Percentiles rank a stretch among this genome's conserved stretches.
Evolutionary conservation across 1,139 yeast species (phyloP).

Genomic region (Torulaspora pretoriensis): DNA sequence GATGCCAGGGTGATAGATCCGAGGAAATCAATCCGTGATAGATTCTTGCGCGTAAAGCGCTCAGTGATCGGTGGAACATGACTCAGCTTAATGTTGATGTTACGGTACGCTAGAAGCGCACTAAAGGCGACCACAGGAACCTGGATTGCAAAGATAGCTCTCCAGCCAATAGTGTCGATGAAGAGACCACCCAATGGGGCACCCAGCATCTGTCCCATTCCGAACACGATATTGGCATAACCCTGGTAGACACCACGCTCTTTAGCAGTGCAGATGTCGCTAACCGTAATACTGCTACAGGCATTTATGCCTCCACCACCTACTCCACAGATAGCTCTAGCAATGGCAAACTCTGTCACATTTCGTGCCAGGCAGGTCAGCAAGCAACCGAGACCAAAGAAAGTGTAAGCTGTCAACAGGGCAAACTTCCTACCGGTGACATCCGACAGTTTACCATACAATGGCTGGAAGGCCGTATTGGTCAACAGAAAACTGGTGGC

Average conservation of each 20-base stretch:
- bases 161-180: slow-evolving; percentile 77
- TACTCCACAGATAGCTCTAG: slow-evolving; percentile 49
- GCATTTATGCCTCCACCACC: slow-evolving; percentile 52
- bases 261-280: slow-evolving; percentile 47
- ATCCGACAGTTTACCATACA: slow-evolving; percentile 52
- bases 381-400: slow-evolving; percentile 44
- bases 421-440: slow-evolving; percentile 49
- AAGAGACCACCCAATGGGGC: slow-evolving; percentile 72
- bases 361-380: slow-evolving; percentile 43
- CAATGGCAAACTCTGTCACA: slow-evolving; percentile 42
- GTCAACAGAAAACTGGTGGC: slow-evolving; percentile 61
- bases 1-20: slow-evolving; percentile 66
- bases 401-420: slow-evolving; percentile 42
- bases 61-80: slow-evolving; percentile 37
- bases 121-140: slow-evolving; percentile 56
- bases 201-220: slow-evolving; percentile 66
- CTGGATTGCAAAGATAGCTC: slow-evolving; percentile 56
- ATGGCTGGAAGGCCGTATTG: slow-evolving; percentile 67
- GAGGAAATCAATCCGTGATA: slow-evolving; percentile 64
- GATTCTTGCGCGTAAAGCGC: slow-evolving; percentile 42
- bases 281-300: slow-evolving; percentile 44
- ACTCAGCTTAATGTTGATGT: slow-evolving; percentile 30
- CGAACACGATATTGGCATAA: slow-evolving; percentile 58
- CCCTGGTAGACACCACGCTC: slow-evolving; percentile 51
- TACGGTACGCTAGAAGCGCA: slow-evolving; percentile 37